Evolutionary conservation across 2,329 filamentous ascomycete species (phyloP), one percentile per base, ranked within the genome.

Genomic region (Colletotrichum theobromicola): DNA sequence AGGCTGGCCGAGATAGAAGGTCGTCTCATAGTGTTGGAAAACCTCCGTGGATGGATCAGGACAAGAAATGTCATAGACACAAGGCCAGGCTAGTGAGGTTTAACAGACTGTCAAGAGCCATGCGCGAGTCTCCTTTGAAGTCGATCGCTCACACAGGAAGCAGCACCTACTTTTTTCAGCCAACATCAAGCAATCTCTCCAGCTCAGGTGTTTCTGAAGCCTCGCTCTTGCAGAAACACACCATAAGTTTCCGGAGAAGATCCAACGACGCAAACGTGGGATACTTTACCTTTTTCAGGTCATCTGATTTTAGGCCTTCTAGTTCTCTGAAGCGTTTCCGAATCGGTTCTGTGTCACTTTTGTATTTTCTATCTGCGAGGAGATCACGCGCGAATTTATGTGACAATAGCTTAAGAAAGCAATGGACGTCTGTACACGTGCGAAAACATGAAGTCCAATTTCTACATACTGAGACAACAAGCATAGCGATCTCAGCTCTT

Each of bases 321-420:
- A 21, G 10, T 21, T 46, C 2, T 46, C 0, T 18, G 18, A 4
- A 7, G 42, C 10, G 18, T 46, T 46, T 21, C 42, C 12, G n/a
- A 46, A 18, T 46, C 42, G 5, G 9, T 46, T 21, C 2, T 46
- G 5, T 46, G 10, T 46, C 42, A 46, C 3, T 46, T 12, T 9
- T 21, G n/a, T 1, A 1, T 21, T 21, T n/a, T 4, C 1, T 13
- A 46, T 21, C 42, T 46, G 1, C 42, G 42, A 46, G 42, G 42
- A 46, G 1, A 46, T 21, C 18, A 12, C 2, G 18, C 12, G 1
- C 0, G 3, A n/a, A 5, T 7, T 21, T 46, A 10, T 1, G 5
- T 7, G 4, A 12, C 18, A 12, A 9, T 3, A n/a, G 9, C 18
- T 46, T 21, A 18, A 5, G 5, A 18, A 46, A 12, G 37, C n/a